A percentile compares a stretch with the other conserved stretches of the same genome.
These are phyloP conservation scores for Colletotrichum nymphaeae DNA, from an alignment of 2,329 filamentous ascomycete species.

Conservation along the genomic window DNA sequence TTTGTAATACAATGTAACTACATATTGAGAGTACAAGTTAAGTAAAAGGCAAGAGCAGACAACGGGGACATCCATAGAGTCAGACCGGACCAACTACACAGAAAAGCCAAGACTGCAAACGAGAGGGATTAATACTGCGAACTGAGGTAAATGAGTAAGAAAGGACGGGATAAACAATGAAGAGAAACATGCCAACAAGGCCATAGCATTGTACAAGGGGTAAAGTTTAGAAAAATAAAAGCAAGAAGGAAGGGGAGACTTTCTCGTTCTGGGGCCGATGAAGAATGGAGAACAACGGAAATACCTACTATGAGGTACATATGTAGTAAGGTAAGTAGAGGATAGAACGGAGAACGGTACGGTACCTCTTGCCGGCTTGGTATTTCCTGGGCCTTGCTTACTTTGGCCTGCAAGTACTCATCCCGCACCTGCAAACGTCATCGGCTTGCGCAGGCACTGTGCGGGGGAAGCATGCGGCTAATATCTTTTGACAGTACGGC, in stretches of 20 bases:
- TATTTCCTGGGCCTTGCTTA: not conserved
- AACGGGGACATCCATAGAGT: not conserved
- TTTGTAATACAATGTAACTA: too few relatives aligned
- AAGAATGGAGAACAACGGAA: slow-evolving; percentile 20
- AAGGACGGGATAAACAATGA: not conserved
- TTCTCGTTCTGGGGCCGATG: slow-evolving; percentile 16
- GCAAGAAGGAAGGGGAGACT: slow-evolving; percentile 10
- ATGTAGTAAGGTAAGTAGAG: too few relatives aligned
- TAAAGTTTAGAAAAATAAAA: not conserved
- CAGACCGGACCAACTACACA: not conserved
- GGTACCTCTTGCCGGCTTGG: slow-evolving; percentile 27
- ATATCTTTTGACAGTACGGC: slow-evolving; percentile 24
- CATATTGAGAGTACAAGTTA: not conserved
- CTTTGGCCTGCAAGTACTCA: slow-evolving; percentile 10
- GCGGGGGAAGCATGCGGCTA: slow-evolving; percentile 8
- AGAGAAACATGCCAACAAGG: not conserved
- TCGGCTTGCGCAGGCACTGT: slow-evolving; percentile 28
- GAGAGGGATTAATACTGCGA: not conserved
- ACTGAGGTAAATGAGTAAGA: not conserved
- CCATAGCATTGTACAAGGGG: not conserved
- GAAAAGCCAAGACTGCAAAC: not conserved
- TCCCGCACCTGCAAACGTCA: slow-evolving; percentile 26
- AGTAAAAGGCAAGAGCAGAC: not conserved
- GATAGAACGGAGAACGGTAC: slow-evolving; percentile 8
- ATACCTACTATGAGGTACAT: too few relatives aligned